Conservation (phyloP, 176 grass and related monocot genomes). For the Avena eriantha region DNA sequence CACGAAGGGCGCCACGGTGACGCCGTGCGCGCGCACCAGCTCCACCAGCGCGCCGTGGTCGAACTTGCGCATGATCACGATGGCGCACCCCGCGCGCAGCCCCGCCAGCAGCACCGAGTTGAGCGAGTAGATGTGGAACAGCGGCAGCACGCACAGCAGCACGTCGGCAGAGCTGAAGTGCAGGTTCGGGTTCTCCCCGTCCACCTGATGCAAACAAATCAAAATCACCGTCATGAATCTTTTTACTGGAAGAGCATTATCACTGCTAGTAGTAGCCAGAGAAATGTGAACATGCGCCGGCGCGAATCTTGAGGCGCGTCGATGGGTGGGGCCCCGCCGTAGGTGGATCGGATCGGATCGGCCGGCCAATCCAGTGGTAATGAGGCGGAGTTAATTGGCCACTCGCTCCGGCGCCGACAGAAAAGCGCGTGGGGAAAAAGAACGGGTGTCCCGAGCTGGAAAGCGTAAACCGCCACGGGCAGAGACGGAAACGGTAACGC, state of each 20-base stretch:
- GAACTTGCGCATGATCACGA: constrained; percentile 88
- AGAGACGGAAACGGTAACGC: neutral
- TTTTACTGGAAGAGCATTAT: neutral
- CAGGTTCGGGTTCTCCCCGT: constrained; percentile 86
- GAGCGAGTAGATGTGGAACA: constrained; percentile 99
- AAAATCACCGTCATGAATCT: neutral
- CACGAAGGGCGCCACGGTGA: constrained; percentile 83
- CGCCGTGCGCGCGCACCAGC: constrained; percentile 65
- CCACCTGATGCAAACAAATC: constrained; percentile 29
- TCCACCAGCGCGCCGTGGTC: constrained; percentile 73
- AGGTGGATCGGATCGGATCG: neutral
- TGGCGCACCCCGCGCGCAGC: constrained; percentile 68
- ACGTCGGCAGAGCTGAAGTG: constrained; percentile 67
- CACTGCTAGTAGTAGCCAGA: no score
- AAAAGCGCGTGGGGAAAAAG: neutral
- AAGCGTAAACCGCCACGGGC: constrained; percentile 4
- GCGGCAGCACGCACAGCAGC: constrained; percentile 82
- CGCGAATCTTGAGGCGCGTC: constrained; percentile 47
- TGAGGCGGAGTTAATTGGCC: constrained; percentile 20
- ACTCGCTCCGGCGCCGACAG: constrained; percentile 56
- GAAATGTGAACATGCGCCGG: neutral
- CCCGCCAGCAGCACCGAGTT: constrained; percentile 90
- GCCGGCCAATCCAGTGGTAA: neutral
- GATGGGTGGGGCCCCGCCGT: neutral
- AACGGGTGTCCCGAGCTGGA: constrained; percentile 13